These are phyloP conservation scores for Reutealis trisperma DNA, from an alignment of 345 rosid genomes.

Conservation along the genomic window DNA sequence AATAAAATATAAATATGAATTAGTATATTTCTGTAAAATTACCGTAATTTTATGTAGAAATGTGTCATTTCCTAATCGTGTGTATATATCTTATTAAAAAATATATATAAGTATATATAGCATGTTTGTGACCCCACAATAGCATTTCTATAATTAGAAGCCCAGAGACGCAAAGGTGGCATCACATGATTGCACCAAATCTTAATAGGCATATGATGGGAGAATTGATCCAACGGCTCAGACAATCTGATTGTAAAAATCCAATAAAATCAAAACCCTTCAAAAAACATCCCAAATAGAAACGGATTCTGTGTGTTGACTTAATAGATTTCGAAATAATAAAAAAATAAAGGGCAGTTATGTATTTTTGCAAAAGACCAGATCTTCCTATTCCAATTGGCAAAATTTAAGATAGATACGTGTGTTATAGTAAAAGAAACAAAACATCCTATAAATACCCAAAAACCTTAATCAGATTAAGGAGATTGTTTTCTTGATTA, in stretches of 20 bases:
- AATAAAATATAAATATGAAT: too few species aligned
- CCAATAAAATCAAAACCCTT: background rate
- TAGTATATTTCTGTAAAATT: too few species aligned
- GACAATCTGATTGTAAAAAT: background rate
- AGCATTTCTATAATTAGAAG: background rate
- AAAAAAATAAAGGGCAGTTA: background rate
- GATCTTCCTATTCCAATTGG: conserved; percentile 1
- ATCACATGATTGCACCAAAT: background rate
- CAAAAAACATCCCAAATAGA: background rate
- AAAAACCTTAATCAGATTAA: background rate
- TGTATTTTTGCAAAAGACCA: background rate
- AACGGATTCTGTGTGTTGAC: background rate
- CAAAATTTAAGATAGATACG: background rate
- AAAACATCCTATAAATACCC: background rate
- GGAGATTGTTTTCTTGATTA: too few species aligned
- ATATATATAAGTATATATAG: background rate
- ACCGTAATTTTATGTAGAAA: too few species aligned
- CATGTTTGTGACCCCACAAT: background rate
- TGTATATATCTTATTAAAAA: too few species aligned
- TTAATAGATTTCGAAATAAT: background rate
- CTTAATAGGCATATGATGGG: too few species aligned
- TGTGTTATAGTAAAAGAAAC: background rate
- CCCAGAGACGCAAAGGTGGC: too few species aligned
- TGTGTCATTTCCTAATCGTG: too few species aligned
- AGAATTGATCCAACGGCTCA: background rate